Base-by-base conservation (phyloP, 1,284 basidiomycete species). In the Cryptococcus sp. region DNA sequence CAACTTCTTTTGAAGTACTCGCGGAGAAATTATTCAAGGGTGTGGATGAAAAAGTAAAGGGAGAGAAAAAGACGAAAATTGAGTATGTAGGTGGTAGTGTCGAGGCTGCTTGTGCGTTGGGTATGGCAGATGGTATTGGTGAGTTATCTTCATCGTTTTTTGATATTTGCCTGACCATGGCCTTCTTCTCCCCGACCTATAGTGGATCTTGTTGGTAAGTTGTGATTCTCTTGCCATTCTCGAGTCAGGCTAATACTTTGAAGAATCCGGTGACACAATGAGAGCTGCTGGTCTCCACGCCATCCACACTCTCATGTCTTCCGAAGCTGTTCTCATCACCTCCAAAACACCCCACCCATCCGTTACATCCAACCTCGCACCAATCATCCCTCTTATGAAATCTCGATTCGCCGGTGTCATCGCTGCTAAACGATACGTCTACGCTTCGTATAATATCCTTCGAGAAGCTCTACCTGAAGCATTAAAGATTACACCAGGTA, bases 231-330 rank as follows among this genome's bases (percentile, higher is more conserved):
- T 14, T 36, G 23, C 8, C 15, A 49, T n/a, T 14, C 34, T 23
- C 5, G 36, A 41, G 10, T 55, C 41, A 23, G 1, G 23, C 23
- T 23, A 23, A 37, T 51, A 30, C 47, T 8, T 41, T 34, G 34
- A 73, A 91, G 95, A 98, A 78, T 96, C 91, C n/a, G 95, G 95
- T 34, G 96, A 98, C 69, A 99, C 95, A 2, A 99, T 99, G 96
- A 90, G 95, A 44, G 96, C 95, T 31, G 95, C 94, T 2, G 95
- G 95, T 48, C 81, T 99, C 53, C 89, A 90, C 76, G 85, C 93
- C 35, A 96, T 98, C 70, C 88, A 87, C 46, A 95, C 91, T 2
- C 77, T 98, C 13, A 83, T 98, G 55, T 76, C 84, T 46, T 90
- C 92, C 0, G 89, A 99, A 79, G 95, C 95, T 3, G 90, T 97